phyloP scores from a whole-genome alignment of 495 filamentous ascomycete genomes.

The Podospora didyma region DNA sequence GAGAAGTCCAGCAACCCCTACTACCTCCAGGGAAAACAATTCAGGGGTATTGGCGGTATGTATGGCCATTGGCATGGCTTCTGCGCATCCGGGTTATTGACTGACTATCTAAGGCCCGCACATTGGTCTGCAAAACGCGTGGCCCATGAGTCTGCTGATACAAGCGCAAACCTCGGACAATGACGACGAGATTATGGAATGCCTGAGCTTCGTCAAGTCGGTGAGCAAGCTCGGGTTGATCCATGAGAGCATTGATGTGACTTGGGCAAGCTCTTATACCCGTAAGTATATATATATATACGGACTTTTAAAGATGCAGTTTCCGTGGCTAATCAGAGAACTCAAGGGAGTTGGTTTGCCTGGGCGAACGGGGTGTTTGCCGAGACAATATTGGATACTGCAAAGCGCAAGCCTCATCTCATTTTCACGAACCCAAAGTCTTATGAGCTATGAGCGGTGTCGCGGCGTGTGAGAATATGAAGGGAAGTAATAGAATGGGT shows the following conservation, averaged over 20 bases:
- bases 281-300: constrained; percentile 39
- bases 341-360: constrained; percentile 84
- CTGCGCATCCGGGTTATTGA: not conserved
- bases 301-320: no score
- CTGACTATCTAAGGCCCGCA: constrained; percentile 43
- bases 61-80: not conserved
- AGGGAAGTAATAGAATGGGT: not conserved
- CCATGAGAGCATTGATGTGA: constrained; percentile 90
- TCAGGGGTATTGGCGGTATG: constrained; percentile 81
- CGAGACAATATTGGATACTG: constrained; percentile 87
- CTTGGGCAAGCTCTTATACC: constrained; percentile 69
- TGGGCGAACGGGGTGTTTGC: constrained; percentile 98
- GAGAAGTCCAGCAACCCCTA: constrained; percentile 80
- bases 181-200: constrained; percentile 73
- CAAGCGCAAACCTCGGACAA: constrained; percentile 88
- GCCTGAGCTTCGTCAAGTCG: constrained; percentile 67
- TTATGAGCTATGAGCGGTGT: constrained; percentile 33
- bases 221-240: constrained; percentile 74
- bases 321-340: no score
- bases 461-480: not conserved
- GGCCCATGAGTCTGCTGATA: constrained; percentile 92
- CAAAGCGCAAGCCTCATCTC: constrained; percentile 78
- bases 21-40: constrained; percentile 72
- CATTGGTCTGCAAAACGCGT: constrained; percentile 83
- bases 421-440: constrained; percentile 66